Evolutionary conservation across 371 early-diverging fungal species (phyloP).

Genomic region (Rhizopus microsporus): DNA sequence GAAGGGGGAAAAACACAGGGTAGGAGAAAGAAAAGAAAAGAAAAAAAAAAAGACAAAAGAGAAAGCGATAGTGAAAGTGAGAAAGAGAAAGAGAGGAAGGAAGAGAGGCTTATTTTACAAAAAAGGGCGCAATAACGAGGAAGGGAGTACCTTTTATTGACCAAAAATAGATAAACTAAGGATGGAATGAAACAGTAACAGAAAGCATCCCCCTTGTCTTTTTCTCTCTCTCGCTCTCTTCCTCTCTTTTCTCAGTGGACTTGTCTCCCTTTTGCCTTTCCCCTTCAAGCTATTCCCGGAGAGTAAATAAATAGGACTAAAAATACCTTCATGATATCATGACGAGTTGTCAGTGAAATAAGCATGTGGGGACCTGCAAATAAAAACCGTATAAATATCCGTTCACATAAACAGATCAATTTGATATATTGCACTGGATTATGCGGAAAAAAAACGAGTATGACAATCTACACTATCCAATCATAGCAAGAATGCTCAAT

Average conservation of each 20-base stretch:
- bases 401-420: no score
- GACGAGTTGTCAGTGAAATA: neutral
- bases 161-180: constrained; percentile 6
- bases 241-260: no score
- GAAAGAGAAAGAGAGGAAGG: constrained; percentile 11
- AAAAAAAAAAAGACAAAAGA: constrained; percentile 11
- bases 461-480: neutral
- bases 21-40: constrained; percentile 9
- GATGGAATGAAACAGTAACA: neutral
- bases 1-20: constrained; percentile 4
- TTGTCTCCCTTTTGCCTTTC: neutral
- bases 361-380: neutral
- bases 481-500: no score
- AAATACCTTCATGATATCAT: neutral
- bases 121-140: constrained; percentile 27
- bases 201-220: neutral
- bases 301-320: neutral
- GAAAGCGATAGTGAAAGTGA: constrained; percentile 14
- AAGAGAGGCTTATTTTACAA: constrained; percentile 19
- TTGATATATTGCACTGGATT: no score
- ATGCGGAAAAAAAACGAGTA: no score
- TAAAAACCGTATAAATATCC: no score
- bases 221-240: neutral
- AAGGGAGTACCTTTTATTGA: neutral
- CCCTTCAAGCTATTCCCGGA: neutral